Base-by-base conservation (phyloP, 305 asterid genomes). In the Nicotiana rustica region DNA sequence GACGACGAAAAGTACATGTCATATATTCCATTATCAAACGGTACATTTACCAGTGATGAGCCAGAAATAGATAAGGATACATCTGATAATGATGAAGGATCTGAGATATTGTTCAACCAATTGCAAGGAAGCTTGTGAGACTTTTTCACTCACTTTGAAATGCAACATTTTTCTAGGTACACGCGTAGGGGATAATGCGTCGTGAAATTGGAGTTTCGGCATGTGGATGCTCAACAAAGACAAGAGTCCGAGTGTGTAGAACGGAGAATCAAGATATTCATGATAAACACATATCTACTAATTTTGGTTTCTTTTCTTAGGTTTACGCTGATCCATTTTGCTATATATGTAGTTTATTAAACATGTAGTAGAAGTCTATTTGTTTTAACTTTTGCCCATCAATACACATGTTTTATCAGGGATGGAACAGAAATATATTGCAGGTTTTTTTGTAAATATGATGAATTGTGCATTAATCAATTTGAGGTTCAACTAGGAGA, bases 71-170 rank as follows among this genome's bases (percentile, higher is more conserved):
- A 67, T 55, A 85, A 68, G 65, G 88, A 83, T 67, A 41, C 21
- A 68, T 85, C 55, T 62, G 91, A n/a, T 71, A 90, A 67, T 6
- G 81, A 83, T 10, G 94, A 80, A 59, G 92, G 69, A 66, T 87
- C 83, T 25, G 89, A 82, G 68, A 81, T 56, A 29, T 84, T 89
- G 82, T 85, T 89, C 82, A 82, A 83, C 86, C 92, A 93, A 85
- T 88, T 91, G 57, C 91, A 91, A 67, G 94, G 87, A 59, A 88
- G 90, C 91, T 87, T 89, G 88, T 91, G 89, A 91, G 81, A 31
- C 82, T 97, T n/a, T n/a, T n/a, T n/a, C n/a, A n/a, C n/a, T n/a
- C 78, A n/a, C 73, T 73, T 56, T 77, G 18, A n/a, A 25, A 4
- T 70, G 79, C 57, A 57, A 12, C 36, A 69, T 19, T n/a, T 67